Evolutionary conservation across 139 green algal species (phyloP).

Genomic region (Tetradesmus lagerheimii): DNA sequence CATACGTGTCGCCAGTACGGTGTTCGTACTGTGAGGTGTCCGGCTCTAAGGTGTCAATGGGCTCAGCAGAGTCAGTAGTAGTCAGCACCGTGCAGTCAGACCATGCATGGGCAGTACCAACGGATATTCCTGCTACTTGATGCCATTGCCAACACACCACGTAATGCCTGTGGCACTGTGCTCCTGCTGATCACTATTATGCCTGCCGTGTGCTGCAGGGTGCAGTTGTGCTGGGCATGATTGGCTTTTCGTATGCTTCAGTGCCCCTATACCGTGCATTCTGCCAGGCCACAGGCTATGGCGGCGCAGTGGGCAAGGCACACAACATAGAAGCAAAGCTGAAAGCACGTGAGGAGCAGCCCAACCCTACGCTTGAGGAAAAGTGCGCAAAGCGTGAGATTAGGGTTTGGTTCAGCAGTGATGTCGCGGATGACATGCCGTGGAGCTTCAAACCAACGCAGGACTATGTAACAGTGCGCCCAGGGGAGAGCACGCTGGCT

Average conservation of each 20-base stretch:
- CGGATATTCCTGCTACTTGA: not conserved
- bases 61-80: too few species aligned
- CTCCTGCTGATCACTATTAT: not conserved
- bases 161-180: not conserved
- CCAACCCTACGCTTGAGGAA: slow-evolving; percentile 64
- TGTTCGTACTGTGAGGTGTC: too few species aligned
- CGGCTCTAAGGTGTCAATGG: too few species aligned
- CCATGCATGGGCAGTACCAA: not conserved
- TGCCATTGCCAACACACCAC: not conserved
- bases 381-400: slow-evolving; percentile 64
- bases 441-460: slow-evolving; percentile 96
- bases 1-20: too few species aligned
- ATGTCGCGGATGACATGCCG: slow-evolving; percentile 91
- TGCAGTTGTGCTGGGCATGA: slow-evolving; percentile 90
- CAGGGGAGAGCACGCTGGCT: slow-evolving; percentile 95
- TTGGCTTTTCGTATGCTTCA: slow-evolving; percentile 93
- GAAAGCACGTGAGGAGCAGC: slow-evolving; percentile 59
- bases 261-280: slow-evolving; percentile 96
- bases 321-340: slow-evolving; percentile 89
- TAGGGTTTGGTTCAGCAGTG: slow-evolving; percentile 91
- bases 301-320: slow-evolving; percentile 82
- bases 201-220: slow-evolving; percentile 54
- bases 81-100: too few species aligned
- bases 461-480: slow-evolving; percentile 75
- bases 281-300: slow-evolving; percentile 90